Evolutionary conservation across 352 stramenopile species (phyloP), one percentile per base, ranked within the genome.

Genomic region (Phytophthora capsici): DNA sequence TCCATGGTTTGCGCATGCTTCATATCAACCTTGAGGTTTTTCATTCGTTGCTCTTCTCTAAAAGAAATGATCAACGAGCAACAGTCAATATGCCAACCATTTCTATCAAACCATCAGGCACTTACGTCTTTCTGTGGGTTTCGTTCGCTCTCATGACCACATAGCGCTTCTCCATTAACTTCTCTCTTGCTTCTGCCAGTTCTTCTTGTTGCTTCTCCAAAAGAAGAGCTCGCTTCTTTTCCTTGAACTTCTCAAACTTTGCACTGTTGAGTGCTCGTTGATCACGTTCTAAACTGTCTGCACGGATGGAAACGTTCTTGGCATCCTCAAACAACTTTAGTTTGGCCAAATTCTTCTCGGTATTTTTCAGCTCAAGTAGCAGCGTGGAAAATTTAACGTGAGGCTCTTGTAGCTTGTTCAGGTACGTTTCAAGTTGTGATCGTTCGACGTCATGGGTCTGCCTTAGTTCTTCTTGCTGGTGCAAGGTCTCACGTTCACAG

Each of bases 321-420:
- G 84, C 84, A 40, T 93, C 82, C 55, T 93, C 84, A 49, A 90
- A 93, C 25, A 91, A 67, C 23, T 77, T 74, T 7, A 93, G 56
- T 1, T 68, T 70, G 1, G 84, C 65, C 50, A 93, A 44, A 45
- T 80, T 91, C 48, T 82, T 83, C 54, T 93, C 82, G 8, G 84
- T 90, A 45, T 87, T 81, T 43, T 90, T 88, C 6, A 91, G 63
- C 41, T 93, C 82, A 12, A 93, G 71, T 16, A 93, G 46, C 14
- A 89, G 30, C n/a, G 69, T 88, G 13, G 84, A 90, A 45, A 88
- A 88, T 65, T 93, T 93, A 50, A 80, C 71, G 34, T 78, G 79
- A 2, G 84, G 80, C 57, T 88, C 77, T 4, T 79, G 73, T 8
- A 93, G 67, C 22, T 77, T 79, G 14, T 65, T 56, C 25, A 93